phyloP scores from a whole-genome alignment of 345 rosid genomes.

The Sonneratia caseolaris region DNA sequence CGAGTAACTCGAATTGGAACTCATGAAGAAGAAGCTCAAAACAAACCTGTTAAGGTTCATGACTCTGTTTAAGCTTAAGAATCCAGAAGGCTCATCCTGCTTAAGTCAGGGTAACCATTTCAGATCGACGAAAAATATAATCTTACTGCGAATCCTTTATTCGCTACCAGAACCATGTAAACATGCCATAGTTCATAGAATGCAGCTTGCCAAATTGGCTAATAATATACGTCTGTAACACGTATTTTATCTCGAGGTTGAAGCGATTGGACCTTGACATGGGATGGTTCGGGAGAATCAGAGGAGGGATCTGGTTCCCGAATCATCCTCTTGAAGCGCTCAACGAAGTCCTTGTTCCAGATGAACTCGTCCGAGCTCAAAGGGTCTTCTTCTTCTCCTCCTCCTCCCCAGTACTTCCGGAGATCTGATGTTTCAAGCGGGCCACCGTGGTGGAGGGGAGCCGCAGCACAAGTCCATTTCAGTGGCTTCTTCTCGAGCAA shows the following conservation, averaged over 20 bases:
- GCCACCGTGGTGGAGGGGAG: constrained; percentile 87
- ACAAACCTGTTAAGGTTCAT: constrained; percentile 82
- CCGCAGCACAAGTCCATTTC: constrained; percentile 84
- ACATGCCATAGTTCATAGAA: neutral
- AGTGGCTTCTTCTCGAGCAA: constrained; percentile 58
- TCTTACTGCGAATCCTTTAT: neutral
- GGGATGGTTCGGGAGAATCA: neutral
- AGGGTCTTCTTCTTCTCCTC: constrained; percentile 78
- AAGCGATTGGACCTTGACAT: neutral
- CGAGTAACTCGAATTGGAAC: neutral
- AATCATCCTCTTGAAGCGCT: constrained; percentile 56
- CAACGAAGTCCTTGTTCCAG: constrained; percentile 89
- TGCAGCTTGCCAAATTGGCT: neutral
- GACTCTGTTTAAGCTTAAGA: constrained; percentile 75
- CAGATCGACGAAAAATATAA: neutral
- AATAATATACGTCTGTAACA: neutral
- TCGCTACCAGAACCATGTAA: neutral
- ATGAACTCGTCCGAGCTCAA: constrained; percentile 72
- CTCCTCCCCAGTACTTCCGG: constrained; percentile 88
- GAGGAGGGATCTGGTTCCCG: constrained; percentile 23
- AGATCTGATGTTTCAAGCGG: constrained; percentile 63
- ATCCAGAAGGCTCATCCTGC: constrained; percentile 81
- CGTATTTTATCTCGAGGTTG: neutral
- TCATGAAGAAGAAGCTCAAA: neutral
- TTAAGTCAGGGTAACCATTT: constrained; percentile 2